A percentile compares a stretch with the other conserved stretches of the same genome.
phyloP scores from a whole-genome alignment of 805 yeast species.

The Saturnispora quitensis region DNA sequence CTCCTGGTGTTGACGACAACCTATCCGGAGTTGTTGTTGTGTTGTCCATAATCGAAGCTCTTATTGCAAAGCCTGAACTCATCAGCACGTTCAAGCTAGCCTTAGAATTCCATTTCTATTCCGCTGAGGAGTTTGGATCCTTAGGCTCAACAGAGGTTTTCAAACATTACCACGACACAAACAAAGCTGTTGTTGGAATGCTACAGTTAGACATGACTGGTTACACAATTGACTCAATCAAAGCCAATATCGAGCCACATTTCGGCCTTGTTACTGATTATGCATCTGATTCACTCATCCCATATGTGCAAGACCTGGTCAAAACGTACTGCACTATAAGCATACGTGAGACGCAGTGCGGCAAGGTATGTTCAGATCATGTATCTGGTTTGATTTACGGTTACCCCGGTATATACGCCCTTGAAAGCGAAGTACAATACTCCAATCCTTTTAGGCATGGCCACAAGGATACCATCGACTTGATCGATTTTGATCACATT shows the following conservation, averaged over 20 bases:
- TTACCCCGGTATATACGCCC: constrained; percentile 73
- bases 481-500: constrained; percentile 70
- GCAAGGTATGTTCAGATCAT: constrained; percentile 92
- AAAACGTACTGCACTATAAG: constrained; percentile 57
- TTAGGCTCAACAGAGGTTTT: constrained; percentile 80
- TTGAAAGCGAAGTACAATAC: constrained; percentile 62
- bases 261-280: constrained; percentile 78
- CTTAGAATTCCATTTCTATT: constrained; percentile 86
- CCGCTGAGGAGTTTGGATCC: constrained; percentile 92
- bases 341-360: constrained; percentile 69
- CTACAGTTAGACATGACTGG: constrained; percentile 96
- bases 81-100: constrained; percentile 39
- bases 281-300: constrained; percentile 44
- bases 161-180: constrained; percentile 37
- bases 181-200: constrained; percentile 62
- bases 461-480: constrained; percentile 70
- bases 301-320: constrained; percentile 54
- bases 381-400: constrained; percentile 79
- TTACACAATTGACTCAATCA: constrained; percentile 43
- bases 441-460: constrained; percentile 70
- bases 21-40: constrained; percentile 81
- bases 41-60: constrained; percentile 42
- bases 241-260: constrained; percentile 46
- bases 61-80: constrained; percentile 16
- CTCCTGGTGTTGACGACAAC: constrained; percentile 96